Evolutionary conservation across 2,329 filamentous ascomycete genomes (phyloP).

Genomic region (Stylonectria norvegica): DNA sequence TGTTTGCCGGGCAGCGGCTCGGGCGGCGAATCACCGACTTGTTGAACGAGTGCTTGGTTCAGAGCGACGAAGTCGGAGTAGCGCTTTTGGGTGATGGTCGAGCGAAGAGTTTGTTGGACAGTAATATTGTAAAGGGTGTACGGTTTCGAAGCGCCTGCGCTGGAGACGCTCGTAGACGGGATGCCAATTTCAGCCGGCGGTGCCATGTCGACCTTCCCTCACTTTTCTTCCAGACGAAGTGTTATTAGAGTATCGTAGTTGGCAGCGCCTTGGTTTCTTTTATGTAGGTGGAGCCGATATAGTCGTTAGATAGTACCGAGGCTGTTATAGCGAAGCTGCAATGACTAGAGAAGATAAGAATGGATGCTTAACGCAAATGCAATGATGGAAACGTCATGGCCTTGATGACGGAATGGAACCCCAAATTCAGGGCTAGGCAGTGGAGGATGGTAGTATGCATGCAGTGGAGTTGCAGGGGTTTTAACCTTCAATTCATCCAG

Average conservation of each 20-base stretch:
- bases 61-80: constrained; percentile 76
- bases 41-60: constrained; percentile 57
- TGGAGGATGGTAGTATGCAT: constrained; percentile 12
- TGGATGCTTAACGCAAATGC: too few species aligned
- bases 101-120: constrained; percentile 70
- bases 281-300: too few species aligned
- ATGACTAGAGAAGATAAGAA: too few species aligned
- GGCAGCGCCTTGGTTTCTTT: too few species aligned
- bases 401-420: constrained; percentile 5
- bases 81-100: constrained; percentile 73
- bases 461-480: constrained; percentile 6
- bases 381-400: too few species aligned
- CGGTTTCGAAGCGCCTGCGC: constrained; percentile 54
- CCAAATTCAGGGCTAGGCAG: constrained; percentile 2
- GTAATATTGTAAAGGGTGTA: constrained; percentile 78
- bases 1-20: constrained; percentile 67
- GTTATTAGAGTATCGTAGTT: too few species aligned
- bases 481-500: constrained; percentile 6
- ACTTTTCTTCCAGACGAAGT: too few species aligned
- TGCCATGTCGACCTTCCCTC: constrained; percentile 51
- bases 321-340: too few species aligned
- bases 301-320: too few species aligned
- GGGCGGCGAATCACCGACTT: constrained; percentile 63
- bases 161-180: constrained; percentile 59
- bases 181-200: constrained; percentile 66